These are phyloP conservation scores for Alternaria postmessia DNA, from an alignment of 2,329 filamentous ascomycete genomes.

Conservation along the genomic window DNA sequence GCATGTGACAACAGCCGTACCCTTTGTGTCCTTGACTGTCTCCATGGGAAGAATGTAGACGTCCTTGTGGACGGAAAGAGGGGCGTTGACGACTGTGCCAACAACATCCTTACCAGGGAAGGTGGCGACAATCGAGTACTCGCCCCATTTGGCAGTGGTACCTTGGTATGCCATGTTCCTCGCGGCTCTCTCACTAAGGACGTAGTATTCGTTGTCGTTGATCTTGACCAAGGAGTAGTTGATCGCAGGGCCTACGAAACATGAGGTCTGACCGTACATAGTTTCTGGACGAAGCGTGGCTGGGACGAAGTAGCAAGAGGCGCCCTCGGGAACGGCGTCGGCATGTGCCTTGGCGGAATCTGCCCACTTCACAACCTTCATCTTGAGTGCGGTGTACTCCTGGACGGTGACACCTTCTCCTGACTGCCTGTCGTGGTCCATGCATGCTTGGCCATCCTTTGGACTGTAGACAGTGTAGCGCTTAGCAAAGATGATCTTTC, in stretches of 20 bases:
- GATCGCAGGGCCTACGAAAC: constrained; percentile 91
- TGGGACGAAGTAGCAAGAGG: constrained; percentile 87
- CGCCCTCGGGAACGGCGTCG: constrained; percentile 78
- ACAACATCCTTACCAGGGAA: constrained; percentile 81
- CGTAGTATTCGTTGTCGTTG: constrained; percentile 72
- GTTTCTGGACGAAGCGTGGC: constrained; percentile 95
- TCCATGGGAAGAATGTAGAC: constrained; percentile 96
- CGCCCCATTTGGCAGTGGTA: constrained; percentile 79
- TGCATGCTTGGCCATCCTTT: constrained; percentile 86
- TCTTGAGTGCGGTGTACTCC: constrained; percentile 91
- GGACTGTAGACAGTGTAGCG: constrained; percentile 89
- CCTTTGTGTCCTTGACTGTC: constrained; percentile 88
- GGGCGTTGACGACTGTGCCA: constrained; percentile 88
- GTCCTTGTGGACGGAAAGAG: constrained; percentile 80
- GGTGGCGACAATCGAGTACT: constrained; percentile 76
- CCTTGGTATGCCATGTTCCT: constrained; percentile 97
- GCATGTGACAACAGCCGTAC: constrained; percentile 94
- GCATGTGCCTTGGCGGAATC: constrained; percentile 74
- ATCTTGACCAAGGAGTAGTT: constrained; percentile 88
- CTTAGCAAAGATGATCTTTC: constrained; percentile 94
- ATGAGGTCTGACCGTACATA: constrained; percentile 98
- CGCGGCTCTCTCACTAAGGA: constrained; percentile 82
- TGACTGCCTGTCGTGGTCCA: constrained; percentile 84
- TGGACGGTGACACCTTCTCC: constrained; percentile 86
- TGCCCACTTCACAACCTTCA: constrained; percentile 90